phyloP scores from a whole-genome alignment of 1,284 basidiomycete genomes.

The Boletus semigastroideus region DNA sequence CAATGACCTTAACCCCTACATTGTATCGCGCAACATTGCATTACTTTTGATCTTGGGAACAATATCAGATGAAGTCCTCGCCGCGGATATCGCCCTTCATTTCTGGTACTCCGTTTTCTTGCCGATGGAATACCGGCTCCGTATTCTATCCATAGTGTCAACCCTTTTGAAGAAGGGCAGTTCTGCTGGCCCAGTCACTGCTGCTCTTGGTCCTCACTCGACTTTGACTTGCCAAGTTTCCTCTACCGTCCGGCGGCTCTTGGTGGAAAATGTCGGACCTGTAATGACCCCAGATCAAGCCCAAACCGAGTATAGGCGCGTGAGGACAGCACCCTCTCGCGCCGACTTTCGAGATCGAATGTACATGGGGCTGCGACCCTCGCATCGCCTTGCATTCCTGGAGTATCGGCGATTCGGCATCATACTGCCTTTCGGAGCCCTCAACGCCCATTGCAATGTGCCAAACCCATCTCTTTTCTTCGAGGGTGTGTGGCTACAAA shows the following conservation, averaged over 20 bases:
- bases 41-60: constrained; percentile 40
- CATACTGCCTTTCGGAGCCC: constrained; percentile 44
- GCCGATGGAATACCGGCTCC: constrained; percentile 33
- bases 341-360: constrained; percentile 37
- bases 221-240: constrained; percentile 20
- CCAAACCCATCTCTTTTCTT: constrained; percentile 42
- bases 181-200: constrained; percentile 1
- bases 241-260: constrained; percentile 7
- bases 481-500: constrained; percentile 37
- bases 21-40: constrained; percentile 37
- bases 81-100: constrained; percentile 44
- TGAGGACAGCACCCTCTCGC: constrained; percentile 30
- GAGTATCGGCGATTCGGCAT: constrained; percentile 41
- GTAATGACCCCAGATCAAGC: constrained; percentile 23
- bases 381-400: constrained; percentile 42
- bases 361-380: constrained; percentile 35
- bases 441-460: constrained; percentile 36
- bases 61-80: constrained; percentile 26
- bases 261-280: constrained; percentile 19
- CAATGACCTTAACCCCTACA: constrained; percentile 34
- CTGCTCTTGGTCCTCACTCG: constrained; percentile 19
- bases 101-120: constrained; percentile 45
- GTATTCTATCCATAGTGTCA: constrained; percentile 20
- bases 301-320: constrained; percentile 25
- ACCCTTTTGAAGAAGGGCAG: constrained; percentile 15